Conservation (phyloP, 495 filamentous ascomycete genomes). For the Daldinia vernicosa region DNA sequence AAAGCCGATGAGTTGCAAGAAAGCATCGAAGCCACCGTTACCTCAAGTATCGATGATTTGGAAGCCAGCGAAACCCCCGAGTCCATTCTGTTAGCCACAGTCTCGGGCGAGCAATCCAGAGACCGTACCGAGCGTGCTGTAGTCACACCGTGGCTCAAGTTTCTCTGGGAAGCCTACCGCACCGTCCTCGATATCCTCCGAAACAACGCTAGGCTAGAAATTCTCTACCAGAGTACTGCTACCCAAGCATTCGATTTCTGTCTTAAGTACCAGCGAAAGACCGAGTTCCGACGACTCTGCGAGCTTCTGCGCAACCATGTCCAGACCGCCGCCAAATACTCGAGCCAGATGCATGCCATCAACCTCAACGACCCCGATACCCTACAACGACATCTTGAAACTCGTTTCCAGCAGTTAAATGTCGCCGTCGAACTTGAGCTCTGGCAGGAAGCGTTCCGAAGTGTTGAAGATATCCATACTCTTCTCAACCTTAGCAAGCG, state of each 20-base stretch:
- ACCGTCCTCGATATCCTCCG: conserved; percentile 97
- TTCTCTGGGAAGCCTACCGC: conserved; percentile 99
- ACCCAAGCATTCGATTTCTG: conserved; percentile 99
- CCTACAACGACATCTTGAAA: conserved; percentile 94
- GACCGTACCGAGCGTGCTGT: conserved; percentile 97
- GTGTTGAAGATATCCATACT: conserved; percentile 99
- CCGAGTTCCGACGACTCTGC: conserved; percentile 97
- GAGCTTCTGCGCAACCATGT: conserved; percentile 98
- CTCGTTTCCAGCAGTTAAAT: conserved; percentile 97
- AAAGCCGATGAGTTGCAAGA: conserved; percentile 96
- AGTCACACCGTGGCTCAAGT: conserved; percentile 99
- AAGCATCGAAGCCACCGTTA: conserved; percentile 74
- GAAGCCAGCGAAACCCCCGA: conserved; percentile 98
- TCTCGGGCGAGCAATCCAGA: conserved; percentile 95
- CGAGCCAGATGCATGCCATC: conserved; percentile 98
- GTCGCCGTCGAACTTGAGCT: conserved; percentile 97
- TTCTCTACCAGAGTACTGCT: conserved; percentile 98
- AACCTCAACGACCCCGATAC: conserved; percentile 98
- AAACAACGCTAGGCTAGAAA: conserved; percentile 96
- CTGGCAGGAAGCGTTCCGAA: conserved; percentile 99
- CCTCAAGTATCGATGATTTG: conserved; percentile 84
- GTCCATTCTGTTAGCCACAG: conserved; percentile 95
- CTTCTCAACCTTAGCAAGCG: conserved; percentile 98
- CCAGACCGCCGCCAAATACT: conserved; percentile 99
- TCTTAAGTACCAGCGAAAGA: conserved; percentile 97